Evolutionary conservation across 768 basidiomycete species (phyloP).

Genomic region (Trametes maxima): DNA sequence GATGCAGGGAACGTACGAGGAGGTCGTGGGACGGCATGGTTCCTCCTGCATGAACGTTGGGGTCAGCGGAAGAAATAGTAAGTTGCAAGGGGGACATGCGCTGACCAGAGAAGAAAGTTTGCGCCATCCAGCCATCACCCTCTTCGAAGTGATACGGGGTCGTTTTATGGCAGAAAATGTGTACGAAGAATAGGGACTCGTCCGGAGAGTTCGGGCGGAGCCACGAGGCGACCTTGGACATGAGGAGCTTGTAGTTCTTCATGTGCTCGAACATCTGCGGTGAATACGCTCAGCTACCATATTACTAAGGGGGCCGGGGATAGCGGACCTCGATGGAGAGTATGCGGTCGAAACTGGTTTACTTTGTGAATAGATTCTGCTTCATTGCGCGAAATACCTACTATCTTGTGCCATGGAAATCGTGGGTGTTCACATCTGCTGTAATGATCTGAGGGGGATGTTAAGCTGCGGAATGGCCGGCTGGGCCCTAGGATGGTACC

Average conservation of each 20-base stretch:
- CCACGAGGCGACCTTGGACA: conserved; percentile 67
- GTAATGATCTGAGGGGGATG: conserved; percentile 53
- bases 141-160: conserved; percentile 72
- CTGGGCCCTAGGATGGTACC: conserved; percentile 33
- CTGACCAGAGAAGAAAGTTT: conserved; percentile 68
- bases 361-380: not conserved
- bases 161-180: conserved; percentile 67
- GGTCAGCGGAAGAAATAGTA: not conserved
- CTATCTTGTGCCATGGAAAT: conserved; percentile 54
- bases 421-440: conserved; percentile 64
- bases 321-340: conserved; percentile 62
- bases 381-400: conserved; percentile 28
- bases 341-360: conserved; percentile 70
- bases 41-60: conserved; percentile 45
- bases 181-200: conserved; percentile 63
- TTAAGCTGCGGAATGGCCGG: not conserved
- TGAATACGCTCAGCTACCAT: not conserved
- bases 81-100: not conserved
- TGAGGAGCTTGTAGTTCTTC: conserved; percentile 69
- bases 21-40: conserved; percentile 73
- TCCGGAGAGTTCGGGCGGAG: conserved; percentile 45
- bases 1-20: conserved; percentile 39
- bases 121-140: conserved; percentile 74
- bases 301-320: not conserved
- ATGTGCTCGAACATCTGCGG: conserved; percentile 73